A percentile compares a stretch with the other conserved stretches of the same genome.
phyloP scores from a whole-genome alignment of 495 filamentous ascomycete genomes.

The Trichoderma orchidacearum region DNA sequence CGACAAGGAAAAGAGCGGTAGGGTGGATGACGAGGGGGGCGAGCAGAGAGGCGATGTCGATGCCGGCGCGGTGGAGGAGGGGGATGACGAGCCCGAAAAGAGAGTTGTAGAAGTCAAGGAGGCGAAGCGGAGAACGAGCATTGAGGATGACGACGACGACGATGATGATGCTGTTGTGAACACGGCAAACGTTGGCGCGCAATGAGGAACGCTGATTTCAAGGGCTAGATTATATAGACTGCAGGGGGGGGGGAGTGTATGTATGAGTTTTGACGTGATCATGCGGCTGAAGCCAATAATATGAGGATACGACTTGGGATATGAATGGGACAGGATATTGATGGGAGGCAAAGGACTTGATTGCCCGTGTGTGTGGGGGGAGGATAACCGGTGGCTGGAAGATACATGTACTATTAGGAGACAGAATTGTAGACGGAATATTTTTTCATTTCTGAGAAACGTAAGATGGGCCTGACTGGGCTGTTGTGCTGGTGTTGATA shows the following conservation, averaged over 20 bases:
- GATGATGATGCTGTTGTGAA: slow-evolving; percentile 24
- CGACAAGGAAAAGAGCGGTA: slow-evolving; percentile 17
- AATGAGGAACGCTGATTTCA: not conserved
- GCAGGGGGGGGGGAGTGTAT: not conserved
- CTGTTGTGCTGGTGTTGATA: too few species aligned
- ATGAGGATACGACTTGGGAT: not conserved
- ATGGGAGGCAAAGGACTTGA: not conserved
- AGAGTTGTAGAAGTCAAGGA: slow-evolving; percentile 30
- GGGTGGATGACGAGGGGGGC: slow-evolving; percentile 9
- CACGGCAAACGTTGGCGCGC: not conserved
- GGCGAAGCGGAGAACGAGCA: slow-evolving; percentile 37
- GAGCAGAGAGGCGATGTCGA: slow-evolving; percentile 13
- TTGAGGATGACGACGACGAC: slow-evolving; percentile 43
- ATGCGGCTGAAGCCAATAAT: not conserved
- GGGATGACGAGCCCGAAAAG: slow-evolving; percentile 14
- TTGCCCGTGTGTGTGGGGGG: not conserved
- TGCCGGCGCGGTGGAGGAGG: slow-evolving; percentile 15
- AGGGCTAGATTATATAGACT: slow-evolving; percentile 3
- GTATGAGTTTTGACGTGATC: not conserved
- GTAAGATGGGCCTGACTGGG: too few species aligned
- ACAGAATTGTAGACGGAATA: not conserved
- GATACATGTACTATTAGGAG: not conserved
- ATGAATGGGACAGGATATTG: not conserved
- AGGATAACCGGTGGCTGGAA: not conserved
- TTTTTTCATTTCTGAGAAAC: too few species aligned